Evolutionary conservation across 257 asterid genomes (phyloP).

Genomic region (Verbascum thapsus): DNA sequence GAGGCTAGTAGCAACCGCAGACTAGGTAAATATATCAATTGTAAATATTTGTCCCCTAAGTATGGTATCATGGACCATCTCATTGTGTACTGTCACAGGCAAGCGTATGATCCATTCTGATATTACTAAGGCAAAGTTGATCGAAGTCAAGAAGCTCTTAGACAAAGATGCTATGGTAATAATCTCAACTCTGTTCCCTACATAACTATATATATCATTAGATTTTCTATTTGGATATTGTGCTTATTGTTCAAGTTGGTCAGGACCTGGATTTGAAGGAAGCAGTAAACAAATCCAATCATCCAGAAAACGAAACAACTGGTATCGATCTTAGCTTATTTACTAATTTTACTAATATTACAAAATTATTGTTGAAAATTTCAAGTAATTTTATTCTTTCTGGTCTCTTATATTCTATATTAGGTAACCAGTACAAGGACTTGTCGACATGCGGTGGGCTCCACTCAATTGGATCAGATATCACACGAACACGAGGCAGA

Average conservation of each 20-base stretch:
- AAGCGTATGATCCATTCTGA: conserved; percentile 93
- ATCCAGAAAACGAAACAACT: conserved; percentile 37
- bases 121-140: conserved; percentile 62
- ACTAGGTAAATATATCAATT: conserved; percentile 52
- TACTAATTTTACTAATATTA: conserved; percentile 8
- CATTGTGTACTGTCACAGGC: conserved; percentile 50
- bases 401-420: background rate
- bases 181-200: conserved; percentile 2
- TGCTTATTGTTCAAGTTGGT: conserved; percentile 26
- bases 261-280: conserved; percentile 63
- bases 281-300: conserved; percentile 40
- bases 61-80: conserved; percentile 12
- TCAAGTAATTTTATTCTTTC: background rate
- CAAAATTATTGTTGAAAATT: background rate
- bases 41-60: conserved; percentile 1
- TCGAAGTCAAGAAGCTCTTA: conserved; percentile 67
- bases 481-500: conserved; percentile 69
- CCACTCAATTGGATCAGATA: conserved; percentile 88
- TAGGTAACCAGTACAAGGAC: conserved; percentile 57
- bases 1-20: conserved; percentile 76
- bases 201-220: conserved; percentile 9
- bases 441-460: conserved; percentile 90
- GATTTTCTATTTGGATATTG: conserved; percentile 10
- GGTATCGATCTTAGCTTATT: conserved; percentile 37
- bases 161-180: conserved; percentile 59